Evolutionary conservation across 31 red algal genomes (phyloP), one percentile per base, ranked within the genome.

Genomic region (Odonthalia washingtoniensis): DNA sequence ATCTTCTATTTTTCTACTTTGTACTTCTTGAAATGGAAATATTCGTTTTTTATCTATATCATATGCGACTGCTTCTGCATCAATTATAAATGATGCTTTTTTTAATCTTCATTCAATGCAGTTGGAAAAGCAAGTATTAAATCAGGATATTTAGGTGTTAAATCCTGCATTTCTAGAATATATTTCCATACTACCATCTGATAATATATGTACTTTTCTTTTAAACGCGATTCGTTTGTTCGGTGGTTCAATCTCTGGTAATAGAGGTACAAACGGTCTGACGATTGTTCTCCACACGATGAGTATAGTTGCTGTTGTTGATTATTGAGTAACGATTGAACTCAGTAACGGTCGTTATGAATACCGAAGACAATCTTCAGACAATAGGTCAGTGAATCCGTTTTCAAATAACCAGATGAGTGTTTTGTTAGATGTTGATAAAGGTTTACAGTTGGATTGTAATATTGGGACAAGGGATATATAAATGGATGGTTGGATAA

Each of bases 81-180:
- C 98, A 31, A 99, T 90, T 6, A 99, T 91, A 72, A 95, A 99
- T 3, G 82, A 85, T 2, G 89, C 86, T 37, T 40, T 45, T 49
- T 81, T 85, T n/a, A 70, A 85, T 27, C 80, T 64, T 1, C 90
- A 36, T 57, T 14, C 18, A 99, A 61, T 0, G 91, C 89, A 30
- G 49, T 14, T 1, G 87, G 87, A 12, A 97, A 46, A 4, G 69
- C 49, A 14, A 41, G 53, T 46, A 91, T 72, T 43, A 99, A 53
- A 43, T 99, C 98, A 30, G 98, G 98, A 75, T 99, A 99, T 74
- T 99, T 99, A 41, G 82, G 82, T 6, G 98, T 96, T 46, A 93
- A 75, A 70, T 97, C 86, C 81, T 18, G 93, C 92, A 67, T 93
- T 97, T 21, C 98, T 75, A 27, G 90, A 94, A 78, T 96, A 99